phyloP scores from a whole-genome alignment of 1,284 basidiomycete species.

The Cutaneotrichosporon cutaneum region DNA sequence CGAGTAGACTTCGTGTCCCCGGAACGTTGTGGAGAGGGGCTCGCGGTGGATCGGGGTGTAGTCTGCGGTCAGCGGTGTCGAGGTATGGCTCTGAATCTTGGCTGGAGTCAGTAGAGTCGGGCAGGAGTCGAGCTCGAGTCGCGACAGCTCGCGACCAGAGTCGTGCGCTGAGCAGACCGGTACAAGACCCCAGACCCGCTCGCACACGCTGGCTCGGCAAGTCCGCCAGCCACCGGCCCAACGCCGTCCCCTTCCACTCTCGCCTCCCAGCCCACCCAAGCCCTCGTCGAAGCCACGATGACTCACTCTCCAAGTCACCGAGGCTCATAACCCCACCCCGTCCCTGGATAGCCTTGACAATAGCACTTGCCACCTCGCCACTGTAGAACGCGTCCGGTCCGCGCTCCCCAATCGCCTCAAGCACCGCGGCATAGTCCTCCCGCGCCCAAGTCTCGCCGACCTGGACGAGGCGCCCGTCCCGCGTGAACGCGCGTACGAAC shows the following conservation, averaged over 20 bases:
- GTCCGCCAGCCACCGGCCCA: too few relatives aligned
- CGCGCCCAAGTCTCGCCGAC: slow-evolving; percentile 31
- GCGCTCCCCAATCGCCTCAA: slow-evolving; percentile 35
- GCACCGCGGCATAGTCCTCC: slow-evolving; percentile 38
- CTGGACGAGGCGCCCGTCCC: slow-evolving; percentile 32
- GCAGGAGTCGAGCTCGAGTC: too few relatives aligned
- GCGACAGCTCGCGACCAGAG: too few relatives aligned
- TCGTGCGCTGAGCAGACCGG: too few relatives aligned
- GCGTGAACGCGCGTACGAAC: slow-evolving; percentile 19
- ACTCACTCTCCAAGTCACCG: slow-evolving; percentile 35
- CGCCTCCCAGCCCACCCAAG: too few relatives aligned
- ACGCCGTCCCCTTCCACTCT: too few relatives aligned
- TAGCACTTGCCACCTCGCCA: slow-evolving; percentile 37
- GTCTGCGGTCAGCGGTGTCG: slow-evolving; percentile 25
- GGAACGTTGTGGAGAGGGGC: slow-evolving; percentile 33
- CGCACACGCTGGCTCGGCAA: too few relatives aligned
- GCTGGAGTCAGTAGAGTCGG: too few relatives aligned
- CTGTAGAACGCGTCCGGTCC: slow-evolving; percentile 41
- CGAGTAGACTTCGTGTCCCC: slow-evolving; percentile 35
- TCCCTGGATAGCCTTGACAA: slow-evolving; percentile 33
- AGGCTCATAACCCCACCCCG: slow-evolving; percentile 42
- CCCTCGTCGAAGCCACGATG: background rate
- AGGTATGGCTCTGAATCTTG: too few relatives aligned
- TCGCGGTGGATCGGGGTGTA: slow-evolving; percentile 34
- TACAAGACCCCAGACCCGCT: too few relatives aligned